A percentile compares a stretch with the other conserved stretches of the same genome.
Conservation (phyloP, 2,329 filamentous ascomycete species). For the Zymoseptoria crescenta region DNA sequence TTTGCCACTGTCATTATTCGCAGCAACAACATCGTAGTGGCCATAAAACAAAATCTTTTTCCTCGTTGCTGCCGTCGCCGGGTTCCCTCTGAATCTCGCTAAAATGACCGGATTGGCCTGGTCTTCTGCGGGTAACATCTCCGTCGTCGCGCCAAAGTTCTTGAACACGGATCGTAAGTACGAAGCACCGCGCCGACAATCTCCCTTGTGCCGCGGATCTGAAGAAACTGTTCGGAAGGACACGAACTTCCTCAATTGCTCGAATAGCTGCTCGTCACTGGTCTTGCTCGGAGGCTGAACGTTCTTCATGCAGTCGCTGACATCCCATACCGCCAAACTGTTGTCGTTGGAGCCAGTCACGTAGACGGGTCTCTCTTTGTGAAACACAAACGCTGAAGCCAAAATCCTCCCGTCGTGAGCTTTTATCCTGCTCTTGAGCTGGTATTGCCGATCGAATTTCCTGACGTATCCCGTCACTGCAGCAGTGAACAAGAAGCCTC, state of each 20-base stretch:
- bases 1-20: conserved; percentile 70
- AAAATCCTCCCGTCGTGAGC: conserved; percentile 84
- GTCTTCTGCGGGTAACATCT: conserved; percentile 77
- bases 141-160: conserved; percentile 78
- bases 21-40: conserved; percentile 93
- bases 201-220: conserved; percentile 74
- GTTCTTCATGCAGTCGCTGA: conserved; percentile 49
- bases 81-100: conserved; percentile 76
- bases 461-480: conserved; percentile 70
- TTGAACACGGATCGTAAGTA: conserved; percentile 88
- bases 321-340: conserved; percentile 79
- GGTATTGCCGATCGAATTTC: conserved; percentile 75
- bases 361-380: conserved; percentile 69
- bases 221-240: conserved; percentile 89
- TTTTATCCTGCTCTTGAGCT: conserved; percentile 67
- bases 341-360: conserved; percentile 93
- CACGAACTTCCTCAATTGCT: conserved; percentile 71
- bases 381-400: conserved; percentile 66
- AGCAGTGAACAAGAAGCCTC: conserved; percentile 77
- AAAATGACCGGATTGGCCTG: conserved; percentile 84
- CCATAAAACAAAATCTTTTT: conserved; percentile 95
- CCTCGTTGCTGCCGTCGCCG: conserved; percentile 54
- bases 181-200: conserved; percentile 86
- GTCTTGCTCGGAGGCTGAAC: conserved; percentile 42
- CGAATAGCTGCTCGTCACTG: conserved; percentile 55